Percentiles rank a stretch among this genome's conserved stretches.
Conservation (phyloP, 2,329 filamentous ascomycete species). For the Scytalidium sp. region DNA sequence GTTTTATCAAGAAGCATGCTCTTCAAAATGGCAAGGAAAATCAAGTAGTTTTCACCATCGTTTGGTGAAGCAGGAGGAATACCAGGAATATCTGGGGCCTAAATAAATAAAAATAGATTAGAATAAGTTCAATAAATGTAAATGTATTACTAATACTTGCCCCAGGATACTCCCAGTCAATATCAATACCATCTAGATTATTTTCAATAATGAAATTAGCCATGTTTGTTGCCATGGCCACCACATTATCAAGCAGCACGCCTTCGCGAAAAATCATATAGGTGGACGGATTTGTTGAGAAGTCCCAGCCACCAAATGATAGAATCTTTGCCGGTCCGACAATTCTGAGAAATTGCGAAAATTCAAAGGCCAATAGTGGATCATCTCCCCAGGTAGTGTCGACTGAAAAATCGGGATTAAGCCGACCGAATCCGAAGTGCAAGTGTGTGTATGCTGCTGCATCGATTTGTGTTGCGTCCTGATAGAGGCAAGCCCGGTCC, state of each 20-base stretch:
- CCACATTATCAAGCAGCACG: conserved; percentile 28
- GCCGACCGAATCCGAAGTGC: conserved; percentile 31
- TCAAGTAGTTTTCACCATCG: not conserved
- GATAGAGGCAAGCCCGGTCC: conserved; percentile 23
- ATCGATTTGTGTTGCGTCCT: conserved; percentile 19
- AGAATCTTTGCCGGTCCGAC: conserved; percentile 31
- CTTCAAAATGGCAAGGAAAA: not conserved
- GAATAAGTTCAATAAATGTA: no score
- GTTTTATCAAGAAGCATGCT: not conserved
- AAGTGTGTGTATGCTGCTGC: conserved; percentile 20
- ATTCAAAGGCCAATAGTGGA: conserved; percentile 25
- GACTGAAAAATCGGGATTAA: conserved; percentile 28
- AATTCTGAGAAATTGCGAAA: conserved; percentile 27
- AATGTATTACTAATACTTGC: no score
- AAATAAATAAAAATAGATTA: no score
- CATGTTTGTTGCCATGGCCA: conserved; percentile 27
- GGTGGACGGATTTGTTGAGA: conserved; percentile 32
- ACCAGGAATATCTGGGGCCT: conserved; percentile 29
- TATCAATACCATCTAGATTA: conserved; percentile 26
- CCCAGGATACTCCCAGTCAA: conserved; percentile 32
- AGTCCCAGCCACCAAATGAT: conserved; percentile 40
- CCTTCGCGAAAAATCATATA: conserved; percentile 34
- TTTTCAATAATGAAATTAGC: conserved; percentile 31
- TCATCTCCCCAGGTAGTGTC: no score
- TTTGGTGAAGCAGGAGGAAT: conserved; percentile 17